A percentile compares a stretch with the other conserved stretches of the same genome.
Conservation (phyloP, 2,329 filamentous ascomycete species). For the Conoideocrella luteorostrata region DNA sequence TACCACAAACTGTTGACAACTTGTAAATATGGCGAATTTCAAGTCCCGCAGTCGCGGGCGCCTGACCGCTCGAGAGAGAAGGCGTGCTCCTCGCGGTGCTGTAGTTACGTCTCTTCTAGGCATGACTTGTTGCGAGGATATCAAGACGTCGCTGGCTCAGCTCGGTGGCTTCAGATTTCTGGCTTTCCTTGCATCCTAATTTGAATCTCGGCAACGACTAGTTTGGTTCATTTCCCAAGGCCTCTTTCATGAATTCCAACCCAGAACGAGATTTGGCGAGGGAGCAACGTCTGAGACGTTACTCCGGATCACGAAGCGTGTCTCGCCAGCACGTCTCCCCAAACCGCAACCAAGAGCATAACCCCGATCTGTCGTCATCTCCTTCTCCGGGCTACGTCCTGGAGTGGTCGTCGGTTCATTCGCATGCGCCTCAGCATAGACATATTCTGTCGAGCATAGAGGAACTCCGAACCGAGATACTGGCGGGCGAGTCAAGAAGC, state of each 20-base stretch:
- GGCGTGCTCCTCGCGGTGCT: no score
- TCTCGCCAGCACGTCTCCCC: not conserved
- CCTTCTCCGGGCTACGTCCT: slow-evolving; percentile 12
- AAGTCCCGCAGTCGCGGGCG: no score
- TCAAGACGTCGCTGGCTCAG: no score
- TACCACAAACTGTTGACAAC: no score
- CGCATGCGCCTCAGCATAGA: slow-evolving; percentile 7
- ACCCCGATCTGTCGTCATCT: not conserved
- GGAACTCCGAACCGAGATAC: slow-evolving; percentile 12
- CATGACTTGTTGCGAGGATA: no score
- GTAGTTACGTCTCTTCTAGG: no score
- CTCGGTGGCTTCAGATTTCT: no score
- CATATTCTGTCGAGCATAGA: slow-evolving; percentile 8
- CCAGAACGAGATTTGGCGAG: not conserved
- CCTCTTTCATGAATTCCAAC: not conserved
- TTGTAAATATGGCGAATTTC: no score
- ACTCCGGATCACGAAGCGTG: not conserved
- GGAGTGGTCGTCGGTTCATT: slow-evolving; percentile 9
- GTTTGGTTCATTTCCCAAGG: no score
- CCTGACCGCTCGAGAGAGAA: no score
- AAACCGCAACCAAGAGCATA: not conserved
- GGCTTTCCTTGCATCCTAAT: no score
- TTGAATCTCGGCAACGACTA: no score
- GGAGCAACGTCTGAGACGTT: not conserved
- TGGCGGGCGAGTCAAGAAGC: slow-evolving; percentile 4